Conservation (phyloP, 768 basidiomycete species). For the Termitomyces sp. region DNA sequence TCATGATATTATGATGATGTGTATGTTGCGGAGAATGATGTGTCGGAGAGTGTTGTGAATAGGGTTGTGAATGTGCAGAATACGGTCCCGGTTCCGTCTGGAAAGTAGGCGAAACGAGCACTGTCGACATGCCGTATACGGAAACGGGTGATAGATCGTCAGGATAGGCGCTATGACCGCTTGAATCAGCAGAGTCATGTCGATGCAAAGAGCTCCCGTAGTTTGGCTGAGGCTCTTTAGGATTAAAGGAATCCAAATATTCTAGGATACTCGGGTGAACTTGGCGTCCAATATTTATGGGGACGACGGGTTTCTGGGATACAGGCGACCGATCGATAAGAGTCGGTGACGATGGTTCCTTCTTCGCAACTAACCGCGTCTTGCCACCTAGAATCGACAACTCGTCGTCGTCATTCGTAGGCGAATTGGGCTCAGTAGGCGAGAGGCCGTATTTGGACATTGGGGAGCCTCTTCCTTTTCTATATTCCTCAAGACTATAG, state of each 20-base stretch:
- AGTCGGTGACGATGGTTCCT: conserved; percentile 49
- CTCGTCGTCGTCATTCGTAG: conserved; percentile 56
- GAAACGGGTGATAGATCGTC: conserved; percentile 37
- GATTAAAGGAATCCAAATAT: conserved; percentile 60
- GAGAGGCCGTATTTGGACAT: conserved; percentile 30
- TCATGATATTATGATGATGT: conserved; percentile 17
- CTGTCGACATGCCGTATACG: conserved; percentile 40
- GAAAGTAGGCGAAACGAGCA: conserved; percentile 27
- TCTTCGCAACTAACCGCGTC: conserved; percentile 60
- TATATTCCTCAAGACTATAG: conserved; percentile 56
- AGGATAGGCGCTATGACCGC: conserved; percentile 7
- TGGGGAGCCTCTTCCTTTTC: conserved; percentile 49
- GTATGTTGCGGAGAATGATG: conserved; percentile 7
- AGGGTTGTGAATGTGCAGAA: conserved; percentile 23
- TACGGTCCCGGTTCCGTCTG: conserved; percentile 29
- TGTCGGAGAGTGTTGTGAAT: conserved; percentile 11
- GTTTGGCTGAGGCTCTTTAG: conserved; percentile 18
- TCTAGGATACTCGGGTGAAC: conserved; percentile 62
- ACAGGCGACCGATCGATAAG: conserved; percentile 62
- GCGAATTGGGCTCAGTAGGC: conserved; percentile 29
- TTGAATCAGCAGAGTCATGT: conserved; percentile 10
- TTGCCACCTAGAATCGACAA: conserved; percentile 59
- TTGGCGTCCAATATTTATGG: conserved; percentile 50
- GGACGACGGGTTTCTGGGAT: conserved; percentile 69
- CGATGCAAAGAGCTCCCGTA: conserved; percentile 9